Conservation (phyloP, 2,329 filamentous ascomycete species). For the Ilyonectria sp. region DNA sequence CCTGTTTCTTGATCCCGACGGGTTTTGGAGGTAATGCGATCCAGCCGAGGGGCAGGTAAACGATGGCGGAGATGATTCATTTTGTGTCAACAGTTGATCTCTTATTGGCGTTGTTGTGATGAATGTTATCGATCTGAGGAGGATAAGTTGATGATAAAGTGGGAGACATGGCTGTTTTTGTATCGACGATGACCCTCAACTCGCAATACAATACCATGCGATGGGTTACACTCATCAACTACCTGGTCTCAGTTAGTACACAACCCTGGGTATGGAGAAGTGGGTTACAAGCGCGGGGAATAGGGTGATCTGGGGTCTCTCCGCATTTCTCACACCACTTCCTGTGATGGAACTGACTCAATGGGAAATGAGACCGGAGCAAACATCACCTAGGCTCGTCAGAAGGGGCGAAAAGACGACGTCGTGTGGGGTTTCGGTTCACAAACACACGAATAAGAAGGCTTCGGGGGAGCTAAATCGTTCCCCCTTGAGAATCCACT, state of each 20-base stretch:
- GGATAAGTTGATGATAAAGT: neutral
- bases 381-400: neutral
- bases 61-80: slow-evolving; percentile 42
- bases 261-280: neutral
- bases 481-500: neutral
- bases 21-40: slow-evolving; percentile 40
- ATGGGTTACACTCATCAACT: neutral
- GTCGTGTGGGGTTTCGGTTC: neutral
- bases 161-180: neutral
- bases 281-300: neutral
- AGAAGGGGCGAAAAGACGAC: neutral
- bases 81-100: neutral
- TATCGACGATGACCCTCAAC: neutral
- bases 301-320: neutral
- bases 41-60: slow-evolving; percentile 46
- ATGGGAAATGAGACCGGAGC: neutral
- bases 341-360: neutral
- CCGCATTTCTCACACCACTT: neutral
- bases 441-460: slow-evolving; percentile 34
- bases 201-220: neutral
- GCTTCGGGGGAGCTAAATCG: slow-evolving; percentile 43
- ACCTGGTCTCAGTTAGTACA: neutral
- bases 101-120: slow-evolving; percentile 16
- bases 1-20: slow-evolving; percentile 32
- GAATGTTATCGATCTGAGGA: neutral